phyloP scores from a whole-genome alignment of 1,284 basidiomycete genomes.

The Microbotryum saponariae region DNA sequence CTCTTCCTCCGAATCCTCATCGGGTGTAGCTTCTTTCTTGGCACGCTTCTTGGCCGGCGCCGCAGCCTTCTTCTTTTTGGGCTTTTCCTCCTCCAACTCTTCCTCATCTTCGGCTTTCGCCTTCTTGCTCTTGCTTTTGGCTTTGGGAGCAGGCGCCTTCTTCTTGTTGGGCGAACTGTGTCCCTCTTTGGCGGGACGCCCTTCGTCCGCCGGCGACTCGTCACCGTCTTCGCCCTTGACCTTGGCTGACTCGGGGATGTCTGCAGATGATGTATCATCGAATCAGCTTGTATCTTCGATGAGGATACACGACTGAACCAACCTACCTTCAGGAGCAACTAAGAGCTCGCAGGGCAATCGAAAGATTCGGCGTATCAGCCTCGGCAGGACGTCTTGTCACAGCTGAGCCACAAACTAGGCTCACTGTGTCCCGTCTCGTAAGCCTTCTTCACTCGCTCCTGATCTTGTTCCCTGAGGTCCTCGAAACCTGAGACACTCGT shows the following conservation, averaged over 20 bases:
- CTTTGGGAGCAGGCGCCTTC: constrained; percentile 5
- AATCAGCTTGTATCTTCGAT: no score
- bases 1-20: constrained; percentile 19
- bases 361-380: not conserved
- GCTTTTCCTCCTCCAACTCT: constrained; percentile 7
- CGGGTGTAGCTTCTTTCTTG: constrained; percentile 1
- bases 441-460: constrained; percentile 26
- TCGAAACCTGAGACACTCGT: constrained; percentile 19
- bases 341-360: not conserved
- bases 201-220: constrained; percentile 13
- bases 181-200: constrained; percentile 4
- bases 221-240: constrained; percentile 7
- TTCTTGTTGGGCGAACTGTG: constrained; percentile 6
- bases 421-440: constrained; percentile 25
- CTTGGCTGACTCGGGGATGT: constrained; percentile 34
- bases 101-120: constrained; percentile 3
- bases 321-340: not conserved
- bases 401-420: not conserved
- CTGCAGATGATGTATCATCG: not conserved
- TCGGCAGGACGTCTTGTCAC: not conserved
- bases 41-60: constrained; percentile 8
- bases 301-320: constrained; percentile 15
- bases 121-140: not conserved
- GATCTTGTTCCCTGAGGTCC: constrained; percentile 31
- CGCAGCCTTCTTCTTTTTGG: not conserved